phyloP scores from a whole-genome alignment of 805 yeast species.

The Candida qinlingensis region DNA sequence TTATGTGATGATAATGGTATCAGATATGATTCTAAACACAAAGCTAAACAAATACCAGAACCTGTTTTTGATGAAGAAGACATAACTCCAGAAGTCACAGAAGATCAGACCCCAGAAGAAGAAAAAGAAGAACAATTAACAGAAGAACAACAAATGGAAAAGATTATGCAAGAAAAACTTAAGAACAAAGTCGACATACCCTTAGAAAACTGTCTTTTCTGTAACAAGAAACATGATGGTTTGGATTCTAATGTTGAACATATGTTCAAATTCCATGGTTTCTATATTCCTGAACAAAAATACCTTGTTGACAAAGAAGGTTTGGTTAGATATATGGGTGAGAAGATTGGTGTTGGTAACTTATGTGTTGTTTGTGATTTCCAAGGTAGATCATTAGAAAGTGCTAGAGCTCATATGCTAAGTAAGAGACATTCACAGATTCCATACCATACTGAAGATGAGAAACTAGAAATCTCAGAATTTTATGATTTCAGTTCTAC shows the following conservation, averaged over 20 bases:
- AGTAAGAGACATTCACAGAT: slow-evolving; percentile 83
- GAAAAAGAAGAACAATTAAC: slow-evolving; percentile 27
- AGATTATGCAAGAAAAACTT: slow-evolving; percentile 33
- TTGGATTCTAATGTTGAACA: slow-evolving; percentile 57
- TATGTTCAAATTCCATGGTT: slow-evolving; percentile 76
- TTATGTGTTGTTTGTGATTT: slow-evolving; percentile 79
- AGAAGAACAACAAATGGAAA: slow-evolving; percentile 34
- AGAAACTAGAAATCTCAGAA: slow-evolving; percentile 81
- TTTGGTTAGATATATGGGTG: slow-evolving; percentile 71
- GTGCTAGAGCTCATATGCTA: slow-evolving; percentile 87
- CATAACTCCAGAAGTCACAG: not conserved
- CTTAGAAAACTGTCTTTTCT: slow-evolving; percentile 47
- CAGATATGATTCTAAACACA: not conserved
- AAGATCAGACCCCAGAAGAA: slow-evolving; percentile 4
- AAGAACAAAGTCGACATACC: slow-evolving; percentile 42
- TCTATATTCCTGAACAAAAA: slow-evolving; percentile 79
- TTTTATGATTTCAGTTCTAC: slow-evolving; percentile 85
- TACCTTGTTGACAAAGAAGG: slow-evolving; percentile 71
- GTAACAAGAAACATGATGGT: slow-evolving; percentile 39
- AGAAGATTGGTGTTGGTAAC: slow-evolving; percentile 89
- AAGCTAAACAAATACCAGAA: not conserved
- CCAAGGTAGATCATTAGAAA: slow-evolving; percentile 80
- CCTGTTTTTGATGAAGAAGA: too few relatives aligned
- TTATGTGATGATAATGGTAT: slow-evolving; percentile 9
- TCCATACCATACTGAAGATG: slow-evolving; percentile 83